These are phyloP conservation scores for Yarrowia deformans DNA, from an alignment of 805 yeast species.

Conservation along the genomic window DNA sequence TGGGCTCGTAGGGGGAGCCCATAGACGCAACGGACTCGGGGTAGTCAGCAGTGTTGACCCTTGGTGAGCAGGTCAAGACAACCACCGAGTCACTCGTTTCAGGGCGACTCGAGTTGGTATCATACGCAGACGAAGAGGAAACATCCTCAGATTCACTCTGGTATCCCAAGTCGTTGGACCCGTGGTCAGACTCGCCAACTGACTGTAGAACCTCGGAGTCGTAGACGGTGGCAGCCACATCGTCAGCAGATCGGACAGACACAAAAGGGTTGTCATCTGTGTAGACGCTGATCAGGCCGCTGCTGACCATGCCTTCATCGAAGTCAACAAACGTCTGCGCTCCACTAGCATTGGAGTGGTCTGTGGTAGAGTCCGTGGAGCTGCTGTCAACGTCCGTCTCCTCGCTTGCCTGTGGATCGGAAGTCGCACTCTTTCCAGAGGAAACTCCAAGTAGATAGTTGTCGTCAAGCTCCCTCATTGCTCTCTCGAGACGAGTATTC, in stretches of 20 bases:
- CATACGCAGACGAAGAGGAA: constrained; percentile 8
- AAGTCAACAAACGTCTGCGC: constrained; percentile 9
- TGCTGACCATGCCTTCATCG: constrained; percentile 8
- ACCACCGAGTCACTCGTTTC: constrained; percentile 1
- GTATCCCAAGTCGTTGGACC: neutral
- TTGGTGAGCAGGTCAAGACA: constrained; percentile 19
- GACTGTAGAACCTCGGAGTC: constrained; percentile 8
- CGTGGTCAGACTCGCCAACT: neutral
- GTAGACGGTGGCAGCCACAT: neutral
- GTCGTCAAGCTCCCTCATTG: constrained; percentile 12
- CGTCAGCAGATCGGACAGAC: neutral
- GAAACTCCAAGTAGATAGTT: neutral
- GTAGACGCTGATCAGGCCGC: neutral
- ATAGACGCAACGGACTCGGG: constrained; percentile 4
- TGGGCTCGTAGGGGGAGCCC: neutral
- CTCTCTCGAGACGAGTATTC: constrained; percentile 3
- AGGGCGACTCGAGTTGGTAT: constrained; percentile 10
- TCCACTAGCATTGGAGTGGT: neutral
- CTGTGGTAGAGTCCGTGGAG: neutral
- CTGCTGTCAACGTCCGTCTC: constrained; percentile 7
- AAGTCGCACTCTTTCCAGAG: neutral
- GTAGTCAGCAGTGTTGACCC: constrained; percentile 14
- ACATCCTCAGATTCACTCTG: constrained; percentile 2
- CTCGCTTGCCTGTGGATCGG: neutral
- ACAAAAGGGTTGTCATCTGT: neutral